Percentiles rank a stretch among this genome's conserved stretches.
Evolutionary conservation across 139 green algal genomes (phyloP).

Genomic region (Volvox africanus): DNA sequence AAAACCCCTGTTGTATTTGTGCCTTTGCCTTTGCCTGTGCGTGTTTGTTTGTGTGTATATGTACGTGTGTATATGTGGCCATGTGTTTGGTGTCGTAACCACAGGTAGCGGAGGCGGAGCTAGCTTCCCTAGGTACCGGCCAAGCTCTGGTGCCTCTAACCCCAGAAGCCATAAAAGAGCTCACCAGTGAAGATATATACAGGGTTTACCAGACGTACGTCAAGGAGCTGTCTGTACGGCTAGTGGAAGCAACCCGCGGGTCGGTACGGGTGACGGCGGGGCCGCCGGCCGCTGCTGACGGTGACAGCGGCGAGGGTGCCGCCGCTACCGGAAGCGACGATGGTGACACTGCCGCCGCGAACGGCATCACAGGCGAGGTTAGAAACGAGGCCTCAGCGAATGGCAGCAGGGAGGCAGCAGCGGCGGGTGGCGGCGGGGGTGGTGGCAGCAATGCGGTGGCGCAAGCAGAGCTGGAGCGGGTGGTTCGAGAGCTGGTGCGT

Average conservation of each 20-base stretch:
- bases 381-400: background rate
- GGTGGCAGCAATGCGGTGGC: background rate
- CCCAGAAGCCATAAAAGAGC: constrained; percentile 66
- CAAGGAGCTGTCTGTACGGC: constrained; percentile 66
- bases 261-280: background rate
- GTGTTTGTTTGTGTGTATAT: no score
- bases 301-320: background rate
- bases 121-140: constrained; percentile 16
- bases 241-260: constrained; percentile 51
- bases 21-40: no score
- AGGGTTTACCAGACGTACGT: constrained; percentile 77
- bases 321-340: background rate
- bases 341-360: background rate
- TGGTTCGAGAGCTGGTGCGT: constrained; percentile 64
- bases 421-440: no score
- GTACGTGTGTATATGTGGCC: no score
- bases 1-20: no score
- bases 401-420: background rate
- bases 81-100: no score
- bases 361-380: background rate
- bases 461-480: constrained; percentile 43
- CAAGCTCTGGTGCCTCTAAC: constrained; percentile 55
- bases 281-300: background rate
- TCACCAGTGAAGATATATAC: constrained; percentile 71
- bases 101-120: constrained; percentile 49